These are phyloP conservation scores for Euryodendron excelsum DNA, from an alignment of 148 eudicot species.

Conservation along the genomic window DNA sequence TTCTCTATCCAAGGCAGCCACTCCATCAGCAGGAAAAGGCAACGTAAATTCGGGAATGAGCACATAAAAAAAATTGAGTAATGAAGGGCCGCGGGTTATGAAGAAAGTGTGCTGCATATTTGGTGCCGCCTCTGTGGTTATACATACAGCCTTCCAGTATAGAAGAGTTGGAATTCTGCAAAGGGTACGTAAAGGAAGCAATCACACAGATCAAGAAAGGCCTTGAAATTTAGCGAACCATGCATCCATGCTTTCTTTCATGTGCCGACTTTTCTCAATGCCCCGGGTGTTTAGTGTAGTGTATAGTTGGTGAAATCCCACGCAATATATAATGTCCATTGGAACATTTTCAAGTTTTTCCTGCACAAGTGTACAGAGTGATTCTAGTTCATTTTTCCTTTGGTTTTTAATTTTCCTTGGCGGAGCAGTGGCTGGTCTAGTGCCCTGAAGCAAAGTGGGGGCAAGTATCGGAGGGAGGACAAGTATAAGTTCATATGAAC, in stretches of 20 bases:
- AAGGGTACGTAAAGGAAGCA: not conserved
- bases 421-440: not conserved
- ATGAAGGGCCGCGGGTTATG: not conserved
- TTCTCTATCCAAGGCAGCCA: slow-evolving; percentile 61
- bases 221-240: not conserved
- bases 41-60: slow-evolving; percentile 32
- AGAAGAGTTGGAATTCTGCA: not conserved
- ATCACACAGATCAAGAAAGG: not conserved
- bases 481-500: not conserved
- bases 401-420: not conserved
- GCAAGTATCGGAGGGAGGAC: not conserved
- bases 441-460: not conserved
- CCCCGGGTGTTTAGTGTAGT: not conserved
- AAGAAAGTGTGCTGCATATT: slow-evolving; percentile 1
- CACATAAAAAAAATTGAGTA: not conserved
- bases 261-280: not conserved
- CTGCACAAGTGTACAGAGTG: not conserved
- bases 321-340: not conserved
- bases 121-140: not conserved
- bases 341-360: not conserved
- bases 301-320: not conserved
- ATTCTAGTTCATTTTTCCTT: not conserved
- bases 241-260: not conserved
- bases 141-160: not conserved
- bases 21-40: slow-evolving; percentile 22